Conservation (phyloP, 1,139 yeast species). For the Kodamaea suecica region DNA sequence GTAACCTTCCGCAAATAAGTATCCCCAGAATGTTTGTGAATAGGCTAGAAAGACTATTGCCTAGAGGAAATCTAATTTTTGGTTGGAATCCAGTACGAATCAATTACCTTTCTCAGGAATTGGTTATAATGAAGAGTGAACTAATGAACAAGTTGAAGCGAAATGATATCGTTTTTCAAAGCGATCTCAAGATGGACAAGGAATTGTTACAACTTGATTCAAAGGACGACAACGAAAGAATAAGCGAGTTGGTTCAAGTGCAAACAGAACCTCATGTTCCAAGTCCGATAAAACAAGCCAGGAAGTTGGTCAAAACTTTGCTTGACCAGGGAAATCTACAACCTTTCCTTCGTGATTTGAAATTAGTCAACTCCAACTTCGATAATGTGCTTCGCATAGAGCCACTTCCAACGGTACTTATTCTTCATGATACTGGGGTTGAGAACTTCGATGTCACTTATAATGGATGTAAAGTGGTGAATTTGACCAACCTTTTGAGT, state of each 20-base stretch:
- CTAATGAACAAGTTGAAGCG: slow-evolving; percentile 66
- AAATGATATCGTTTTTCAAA: slow-evolving; percentile 58
- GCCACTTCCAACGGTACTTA: slow-evolving; percentile 72
- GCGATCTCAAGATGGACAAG: slow-evolving; percentile 34
- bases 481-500: slow-evolving; percentile 58
- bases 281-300: slow-evolving; percentile 53
- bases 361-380: slow-evolving; percentile 67
- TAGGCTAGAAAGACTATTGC: slow-evolving; percentile 61
- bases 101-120: slow-evolving; percentile 79
- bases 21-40: slow-evolving; percentile 71
- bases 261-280: slow-evolving; percentile 13
- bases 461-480: slow-evolving; percentile 78
- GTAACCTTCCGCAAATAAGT: slow-evolving; percentile 65
- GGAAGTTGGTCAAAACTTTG: slow-evolving; percentile 73
- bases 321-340: slow-evolving; percentile 85
- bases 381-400: slow-evolving; percentile 68
- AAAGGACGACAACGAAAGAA: slow-evolving; percentile 17
- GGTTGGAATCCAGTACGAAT: slow-evolving; percentile 81
- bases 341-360: slow-evolving; percentile 62
- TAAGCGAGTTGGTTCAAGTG: slow-evolving; percentile 13
- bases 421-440: slow-evolving; percentile 66
- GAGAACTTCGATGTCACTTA: slow-evolving; percentile 74
- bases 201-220: slow-evolving; percentile 19
- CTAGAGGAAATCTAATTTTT: slow-evolving; percentile 48
- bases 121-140: slow-evolving; percentile 72